Evolutionary conservation across 2,329 filamentous ascomycete species (phyloP).

Genomic region (Penicillium brasilianum): DNA sequence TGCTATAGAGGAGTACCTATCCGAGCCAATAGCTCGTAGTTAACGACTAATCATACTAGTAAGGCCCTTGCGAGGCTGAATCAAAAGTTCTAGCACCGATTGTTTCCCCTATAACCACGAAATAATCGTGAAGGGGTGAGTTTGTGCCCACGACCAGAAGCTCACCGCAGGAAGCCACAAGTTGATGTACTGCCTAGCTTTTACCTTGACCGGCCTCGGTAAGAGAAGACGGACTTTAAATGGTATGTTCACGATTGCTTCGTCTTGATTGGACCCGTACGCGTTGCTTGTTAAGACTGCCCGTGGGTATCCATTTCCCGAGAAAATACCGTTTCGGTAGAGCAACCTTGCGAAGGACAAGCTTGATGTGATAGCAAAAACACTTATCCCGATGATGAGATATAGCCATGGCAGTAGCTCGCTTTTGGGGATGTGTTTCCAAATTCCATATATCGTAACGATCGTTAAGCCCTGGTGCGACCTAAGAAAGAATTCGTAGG

Average conservation of each 20-base stretch:
- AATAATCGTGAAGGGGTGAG: neutral
- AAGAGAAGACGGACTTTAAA: neutral
- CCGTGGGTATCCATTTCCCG: neutral
- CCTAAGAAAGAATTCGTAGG: neutral
- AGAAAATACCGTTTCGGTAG: neutral
- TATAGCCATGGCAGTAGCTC: neutral
- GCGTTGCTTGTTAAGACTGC: neutral
- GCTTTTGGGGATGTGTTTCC: neutral
- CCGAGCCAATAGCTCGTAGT: neutral
- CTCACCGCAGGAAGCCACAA: neutral
- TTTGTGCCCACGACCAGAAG: neutral
- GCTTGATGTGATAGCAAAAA: neutral
- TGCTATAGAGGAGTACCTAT: neutral
- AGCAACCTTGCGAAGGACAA: neutral
- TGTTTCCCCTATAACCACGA: neutral
- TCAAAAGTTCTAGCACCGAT: neutral
- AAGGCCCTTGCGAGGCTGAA: neutral
- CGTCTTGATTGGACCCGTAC: neutral
- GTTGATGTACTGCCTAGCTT: neutral
- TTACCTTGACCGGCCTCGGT: neutral
- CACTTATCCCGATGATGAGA: neutral
- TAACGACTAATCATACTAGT: neutral
- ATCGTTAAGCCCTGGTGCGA: neutral
- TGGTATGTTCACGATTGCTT: neutral
- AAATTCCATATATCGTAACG: neutral